These are phyloP conservation scores for Theileria equi DNA, from an alignment of 169 alveolate species.

Conservation along the genomic window DNA sequence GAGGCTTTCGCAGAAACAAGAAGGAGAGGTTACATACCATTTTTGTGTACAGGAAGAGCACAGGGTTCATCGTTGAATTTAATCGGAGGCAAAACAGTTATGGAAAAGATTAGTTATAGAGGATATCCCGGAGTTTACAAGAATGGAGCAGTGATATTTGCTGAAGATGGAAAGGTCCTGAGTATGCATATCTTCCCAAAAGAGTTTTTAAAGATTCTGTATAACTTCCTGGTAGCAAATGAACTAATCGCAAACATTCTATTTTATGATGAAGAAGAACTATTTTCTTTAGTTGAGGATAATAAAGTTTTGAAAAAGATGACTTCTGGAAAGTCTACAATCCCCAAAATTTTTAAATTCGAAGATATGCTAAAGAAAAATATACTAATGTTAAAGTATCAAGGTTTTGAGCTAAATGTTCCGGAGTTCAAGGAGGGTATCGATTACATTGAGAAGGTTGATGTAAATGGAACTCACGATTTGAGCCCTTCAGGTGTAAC, in stretches of 20 bases:
- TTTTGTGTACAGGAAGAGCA: slow-evolving; percentile 30
- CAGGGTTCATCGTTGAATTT: slow-evolving; percentile 1
- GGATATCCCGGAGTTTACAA: slow-evolving; percentile 32
- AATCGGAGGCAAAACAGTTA: slow-evolving; percentile 28
- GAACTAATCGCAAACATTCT: background rate
- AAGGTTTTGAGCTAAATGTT: background rate
- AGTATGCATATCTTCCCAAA: slow-evolving; percentile 3
- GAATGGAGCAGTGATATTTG: slow-evolving; percentile 19
- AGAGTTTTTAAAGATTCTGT: slow-evolving; percentile 1
- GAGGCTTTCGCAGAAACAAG: slow-evolving; percentile 1
- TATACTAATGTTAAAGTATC: background rate
- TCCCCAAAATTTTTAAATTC: background rate
- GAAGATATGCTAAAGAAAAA: background rate
- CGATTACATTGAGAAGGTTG: background rate
- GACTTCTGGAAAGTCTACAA: too few species aligned
- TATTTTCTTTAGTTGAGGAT: background rate
- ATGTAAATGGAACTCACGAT: background rate
- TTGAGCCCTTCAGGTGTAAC: slow-evolving; percentile 34
- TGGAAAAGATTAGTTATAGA: slow-evolving; percentile 29
- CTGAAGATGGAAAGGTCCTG: slow-evolving; percentile 8
- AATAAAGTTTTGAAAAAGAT: background rate
- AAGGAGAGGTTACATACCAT: background rate
- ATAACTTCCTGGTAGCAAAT: background rate
- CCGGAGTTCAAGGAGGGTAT: too few species aligned
- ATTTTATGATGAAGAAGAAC: background rate